Evolutionary conservation across 495 filamentous ascomycete species (phyloP), one percentile per base, ranked within the genome.

Genomic region (Penicillium arizonense): DNA sequence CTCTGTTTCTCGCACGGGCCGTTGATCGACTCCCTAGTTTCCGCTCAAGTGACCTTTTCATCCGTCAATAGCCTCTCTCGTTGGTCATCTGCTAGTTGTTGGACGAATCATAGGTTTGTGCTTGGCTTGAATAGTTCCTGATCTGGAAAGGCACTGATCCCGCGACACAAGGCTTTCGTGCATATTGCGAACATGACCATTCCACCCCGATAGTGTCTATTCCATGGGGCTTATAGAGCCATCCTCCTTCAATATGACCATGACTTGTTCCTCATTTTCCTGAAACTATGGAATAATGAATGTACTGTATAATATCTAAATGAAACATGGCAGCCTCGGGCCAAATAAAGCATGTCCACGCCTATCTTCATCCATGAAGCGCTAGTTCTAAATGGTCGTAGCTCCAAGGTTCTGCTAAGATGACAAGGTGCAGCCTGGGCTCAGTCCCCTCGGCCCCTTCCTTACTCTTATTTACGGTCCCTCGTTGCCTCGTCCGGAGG

Each of bases 41-140:
- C 60, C 60, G 64, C 55, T 68, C 71, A 69, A 68, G 61, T 68
- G 69, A 67, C 64, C 61, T 45, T 57, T 40, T 48, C 20, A 20
- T 55, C 46, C 30, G 11, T 43, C 37, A 13, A 43, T 36, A 35
- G 48, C 6, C 14, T 12, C 28, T 35, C 23, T 7, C 28, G 24
- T 24, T 38, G 62, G 69, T 74, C 71, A 74, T 68, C 71, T 70
- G 71, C 62, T 59, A 30, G 40, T 12, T 12, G 2, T 35, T 18
- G 32, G 13, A 14, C 48, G 2, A 42, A 50, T 42, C 32, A 50
- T 8, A 43, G 16, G 2, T 7, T n/a, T 28, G 2, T 9, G 0
- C 16, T 10, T 28, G 38, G 9, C n/a, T 49, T 14, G 5, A 40
- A 33, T 35, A 26, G 24, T 12, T 18, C 36, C 24, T 24, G 24